Conservation (phyloP, 305 asterid genomes). For the Fraxinus platypoda region DNA sequence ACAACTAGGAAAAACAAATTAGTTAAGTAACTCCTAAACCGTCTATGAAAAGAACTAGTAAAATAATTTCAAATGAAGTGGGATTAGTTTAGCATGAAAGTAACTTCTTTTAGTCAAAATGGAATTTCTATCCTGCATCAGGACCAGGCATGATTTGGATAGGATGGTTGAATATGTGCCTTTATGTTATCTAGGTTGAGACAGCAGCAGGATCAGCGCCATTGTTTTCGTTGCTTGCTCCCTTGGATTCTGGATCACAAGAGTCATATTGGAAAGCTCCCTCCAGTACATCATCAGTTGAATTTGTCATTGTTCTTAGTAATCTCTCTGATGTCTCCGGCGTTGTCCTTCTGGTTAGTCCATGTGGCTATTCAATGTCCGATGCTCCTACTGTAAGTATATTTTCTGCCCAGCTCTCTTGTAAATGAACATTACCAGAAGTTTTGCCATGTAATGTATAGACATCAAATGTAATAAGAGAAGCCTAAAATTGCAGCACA, state of each 20-base stretch:
- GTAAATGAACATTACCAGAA: constrained; percentile 11
- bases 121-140: neutral
- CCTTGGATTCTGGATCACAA: constrained; percentile 62
- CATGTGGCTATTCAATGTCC: constrained; percentile 84
- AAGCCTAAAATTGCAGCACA: constrained; percentile 16
- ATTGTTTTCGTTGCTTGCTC: constrained; percentile 71
- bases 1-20: neutral
- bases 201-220: constrained; percentile 91
- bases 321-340: constrained; percentile 86
- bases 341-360: constrained; percentile 80
- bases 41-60: neutral
- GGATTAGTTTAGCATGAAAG: neutral
- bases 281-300: constrained; percentile 65
- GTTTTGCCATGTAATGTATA: constrained; percentile 16
- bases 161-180: constrained; percentile 16
- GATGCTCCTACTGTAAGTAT: constrained; percentile 92
- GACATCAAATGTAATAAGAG: constrained; percentile 11
- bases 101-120: neutral
- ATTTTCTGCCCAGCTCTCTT: constrained; percentile 20
- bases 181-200: constrained; percentile 61
- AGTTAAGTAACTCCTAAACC: neutral
- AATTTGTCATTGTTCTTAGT: constrained; percentile 74
- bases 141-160: neutral
- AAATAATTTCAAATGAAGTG: neutral
- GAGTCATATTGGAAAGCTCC: constrained; percentile 95